Conservation (phyloP, 164 flowering plant species). For the Chloranthus sessilifolius region DNA sequence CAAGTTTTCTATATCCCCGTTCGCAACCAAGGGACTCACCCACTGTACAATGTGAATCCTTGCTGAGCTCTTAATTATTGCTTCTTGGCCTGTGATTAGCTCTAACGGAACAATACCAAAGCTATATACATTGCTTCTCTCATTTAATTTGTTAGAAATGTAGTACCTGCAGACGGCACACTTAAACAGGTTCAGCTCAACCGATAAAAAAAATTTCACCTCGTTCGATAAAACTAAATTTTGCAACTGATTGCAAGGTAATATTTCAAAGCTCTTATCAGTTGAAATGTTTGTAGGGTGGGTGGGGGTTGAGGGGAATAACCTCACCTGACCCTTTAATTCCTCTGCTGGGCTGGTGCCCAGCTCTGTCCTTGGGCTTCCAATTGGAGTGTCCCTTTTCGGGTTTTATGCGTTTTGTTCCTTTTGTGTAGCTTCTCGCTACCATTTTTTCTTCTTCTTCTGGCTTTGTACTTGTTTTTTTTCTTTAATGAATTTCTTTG, state of each 20-base stretch:
- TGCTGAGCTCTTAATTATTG: conserved; percentile 12
- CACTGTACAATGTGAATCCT: conserved; percentile 26
- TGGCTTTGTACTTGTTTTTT: no score
- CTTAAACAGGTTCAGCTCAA: background rate
- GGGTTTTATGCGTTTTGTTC: no score
- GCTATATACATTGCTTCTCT: conserved; percentile 54
- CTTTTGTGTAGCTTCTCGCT: no score
- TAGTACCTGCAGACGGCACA: conserved; percentile 21
- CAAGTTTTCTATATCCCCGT: conserved; percentile 27
- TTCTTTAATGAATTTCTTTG: no score
- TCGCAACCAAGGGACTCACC: conserved; percentile 25
- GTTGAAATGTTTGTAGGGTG: background rate
- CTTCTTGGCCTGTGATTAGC: conserved; percentile 37
- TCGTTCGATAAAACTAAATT: background rate
- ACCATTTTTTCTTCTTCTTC: no score
- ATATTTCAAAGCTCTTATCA: no score
- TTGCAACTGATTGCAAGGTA: conserved; percentile 8
- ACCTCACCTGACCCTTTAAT: conserved; percentile 9
- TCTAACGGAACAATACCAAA: conserved; percentile 48
- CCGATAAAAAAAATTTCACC: background rate
- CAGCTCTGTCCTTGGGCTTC: no score
- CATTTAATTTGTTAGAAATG: conserved; percentile 21
- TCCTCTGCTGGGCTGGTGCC: no score
- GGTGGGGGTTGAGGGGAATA: background rate
- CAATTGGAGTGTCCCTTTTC: no score